Evolutionary conservation across 2,329 filamentous ascomycete species (phyloP).

Genomic region (Pseudodiploospora longispora): DNA sequence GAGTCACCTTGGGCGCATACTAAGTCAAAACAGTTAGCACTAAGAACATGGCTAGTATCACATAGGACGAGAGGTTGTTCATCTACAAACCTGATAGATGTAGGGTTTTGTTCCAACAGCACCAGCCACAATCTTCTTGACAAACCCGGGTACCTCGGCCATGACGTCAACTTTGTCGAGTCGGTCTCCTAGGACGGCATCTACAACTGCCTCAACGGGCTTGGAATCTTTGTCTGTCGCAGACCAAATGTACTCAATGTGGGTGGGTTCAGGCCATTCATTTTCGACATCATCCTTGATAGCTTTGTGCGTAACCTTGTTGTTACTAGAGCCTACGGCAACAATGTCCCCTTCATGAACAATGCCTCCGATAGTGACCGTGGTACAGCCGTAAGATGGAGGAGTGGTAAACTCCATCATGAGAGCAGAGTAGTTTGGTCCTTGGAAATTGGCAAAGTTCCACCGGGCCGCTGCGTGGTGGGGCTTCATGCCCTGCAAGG

Average conservation of each 20-base stretch:
- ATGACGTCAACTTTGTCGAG: conserved; percentile 84
- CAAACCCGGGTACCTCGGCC: conserved; percentile 89
- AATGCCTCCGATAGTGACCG: conserved; percentile 76
- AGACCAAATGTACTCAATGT: conserved; percentile 67
- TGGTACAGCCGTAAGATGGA: conserved; percentile 79
- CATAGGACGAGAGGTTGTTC: not conserved
- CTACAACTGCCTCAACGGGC: conserved; percentile 59
- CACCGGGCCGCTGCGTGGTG: conserved; percentile 88
- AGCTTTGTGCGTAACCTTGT: conserved; percentile 60
- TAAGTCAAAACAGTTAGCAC: conserved; percentile 25
- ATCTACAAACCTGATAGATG: conserved; percentile 74
- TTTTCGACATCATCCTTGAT: conserved; percentile 66
- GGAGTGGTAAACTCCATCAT: conserved; percentile 97
- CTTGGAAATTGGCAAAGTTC: conserved; percentile 92
- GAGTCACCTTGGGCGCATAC: conserved; percentile 62
- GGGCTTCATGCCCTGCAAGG: conserved; percentile 96
- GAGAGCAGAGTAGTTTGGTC: conserved; percentile 74
- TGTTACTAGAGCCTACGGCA: conserved; percentile 53
- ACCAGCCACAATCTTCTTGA: conserved; percentile 85
- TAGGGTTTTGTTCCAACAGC: conserved; percentile 92
- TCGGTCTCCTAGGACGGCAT: conserved; percentile 59
- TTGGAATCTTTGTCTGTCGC: conserved; percentile 73
- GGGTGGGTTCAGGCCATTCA: conserved; percentile 81
- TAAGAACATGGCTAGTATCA: conserved; percentile 9
- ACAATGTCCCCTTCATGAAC: conserved; percentile 75